Percentiles rank a stretch among this genome's conserved stretches.
Evolutionary conservation across 371 early-diverging fungal species (phyloP).

Genomic region (Mortierella sp.): DNA sequence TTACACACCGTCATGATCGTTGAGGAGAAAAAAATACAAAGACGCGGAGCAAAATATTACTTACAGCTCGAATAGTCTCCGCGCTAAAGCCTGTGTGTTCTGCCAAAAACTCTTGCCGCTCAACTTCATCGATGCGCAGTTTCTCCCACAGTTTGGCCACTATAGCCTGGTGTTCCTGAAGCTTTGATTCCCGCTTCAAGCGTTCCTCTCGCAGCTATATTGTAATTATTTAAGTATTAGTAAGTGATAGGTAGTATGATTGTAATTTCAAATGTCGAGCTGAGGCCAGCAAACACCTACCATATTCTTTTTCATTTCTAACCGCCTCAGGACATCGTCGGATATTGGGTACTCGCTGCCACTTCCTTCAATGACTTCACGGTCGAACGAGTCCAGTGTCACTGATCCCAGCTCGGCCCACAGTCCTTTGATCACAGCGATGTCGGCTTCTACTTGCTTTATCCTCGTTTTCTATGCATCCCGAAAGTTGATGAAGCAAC

Average conservation of each 20-base stretch:
- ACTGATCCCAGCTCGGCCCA: conserved; percentile 45
- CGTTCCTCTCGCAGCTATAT: conserved; percentile 44
- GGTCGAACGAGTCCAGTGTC: conserved; percentile 41
- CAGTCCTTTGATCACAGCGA: conserved; percentile 36
- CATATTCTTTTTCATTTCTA: conserved; percentile 42
- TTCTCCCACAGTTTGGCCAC: conserved; percentile 49
- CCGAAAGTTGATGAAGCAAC: background rate
- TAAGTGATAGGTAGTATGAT: background rate
- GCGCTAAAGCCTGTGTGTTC: conserved; percentile 30
- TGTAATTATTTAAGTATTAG: background rate
- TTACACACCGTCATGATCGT: background rate
- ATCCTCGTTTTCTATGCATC: conserved; percentile 31
- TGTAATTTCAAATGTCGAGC: background rate
- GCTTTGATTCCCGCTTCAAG: conserved; percentile 28
- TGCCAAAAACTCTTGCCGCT: conserved; percentile 39
- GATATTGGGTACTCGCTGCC: conserved; percentile 18
- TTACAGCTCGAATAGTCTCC: conserved; percentile 39
- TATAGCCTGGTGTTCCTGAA: conserved; percentile 32
- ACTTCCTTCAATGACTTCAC: conserved; percentile 26
- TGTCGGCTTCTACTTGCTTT: conserved; percentile 21
- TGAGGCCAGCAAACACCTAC: background rate
- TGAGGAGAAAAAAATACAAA: background rate
- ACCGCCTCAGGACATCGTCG: conserved; percentile 39
- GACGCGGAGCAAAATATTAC: background rate
- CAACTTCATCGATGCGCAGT: conserved; percentile 42